Percentiles rank a stretch among this genome's conserved stretches.
phyloP scores from a whole-genome alignment of 2,329 filamentous ascomycete species.

The Didymella sp. region DNA sequence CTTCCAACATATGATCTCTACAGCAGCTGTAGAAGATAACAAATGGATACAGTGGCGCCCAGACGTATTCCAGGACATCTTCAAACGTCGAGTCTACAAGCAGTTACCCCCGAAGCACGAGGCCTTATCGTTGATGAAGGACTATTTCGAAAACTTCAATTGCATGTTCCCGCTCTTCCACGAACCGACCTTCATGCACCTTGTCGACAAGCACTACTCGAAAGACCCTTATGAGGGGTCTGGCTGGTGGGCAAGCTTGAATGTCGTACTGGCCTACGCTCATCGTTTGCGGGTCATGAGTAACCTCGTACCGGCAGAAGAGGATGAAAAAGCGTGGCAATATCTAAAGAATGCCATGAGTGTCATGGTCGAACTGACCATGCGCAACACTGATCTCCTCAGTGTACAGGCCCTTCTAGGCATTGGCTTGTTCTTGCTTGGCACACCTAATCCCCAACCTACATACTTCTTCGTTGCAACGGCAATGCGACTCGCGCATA shows the following conservation, averaged over 20 bases:
- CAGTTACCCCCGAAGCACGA: conserved; percentile 85
- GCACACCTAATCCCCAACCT: conserved; percentile 94
- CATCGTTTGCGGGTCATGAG: conserved; percentile 94
- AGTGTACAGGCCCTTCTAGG: conserved; percentile 93
- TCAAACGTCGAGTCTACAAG: conserved; percentile 82
- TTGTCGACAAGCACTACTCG: conserved; percentile 93
- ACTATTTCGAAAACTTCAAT: conserved; percentile 99
- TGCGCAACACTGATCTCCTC: conserved; percentile 93
- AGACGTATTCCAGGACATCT: conserved; percentile 94
- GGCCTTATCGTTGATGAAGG: conserved; percentile 83
- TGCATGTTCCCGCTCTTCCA: conserved; percentile 98
- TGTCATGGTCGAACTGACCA: conserved; percentile 88
- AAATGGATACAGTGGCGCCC: conserved; percentile 98
- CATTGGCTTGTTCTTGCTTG: conserved; percentile 93
- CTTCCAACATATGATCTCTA: conserved; percentile 93
- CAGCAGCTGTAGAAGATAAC: conserved; percentile 84
- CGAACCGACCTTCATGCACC: conserved; percentile 97
- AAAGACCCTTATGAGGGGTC: conserved; percentile 91
- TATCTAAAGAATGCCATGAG: conserved; percentile 97
- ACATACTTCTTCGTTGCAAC: conserved; percentile 90
- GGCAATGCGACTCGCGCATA: conserved; percentile 88
- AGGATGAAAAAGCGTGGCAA: conserved; percentile 93
- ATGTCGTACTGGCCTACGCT: conserved; percentile 90
- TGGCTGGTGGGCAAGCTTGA: conserved; percentile 98
- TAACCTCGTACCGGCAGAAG: conserved; percentile 86